A percentile compares a stretch with the other conserved stretches of the same genome.
These are phyloP conservation scores for Microstegium vimineum DNA, from an alignment of 176 grass and related monocot genomes.

Conservation along the genomic window DNA sequence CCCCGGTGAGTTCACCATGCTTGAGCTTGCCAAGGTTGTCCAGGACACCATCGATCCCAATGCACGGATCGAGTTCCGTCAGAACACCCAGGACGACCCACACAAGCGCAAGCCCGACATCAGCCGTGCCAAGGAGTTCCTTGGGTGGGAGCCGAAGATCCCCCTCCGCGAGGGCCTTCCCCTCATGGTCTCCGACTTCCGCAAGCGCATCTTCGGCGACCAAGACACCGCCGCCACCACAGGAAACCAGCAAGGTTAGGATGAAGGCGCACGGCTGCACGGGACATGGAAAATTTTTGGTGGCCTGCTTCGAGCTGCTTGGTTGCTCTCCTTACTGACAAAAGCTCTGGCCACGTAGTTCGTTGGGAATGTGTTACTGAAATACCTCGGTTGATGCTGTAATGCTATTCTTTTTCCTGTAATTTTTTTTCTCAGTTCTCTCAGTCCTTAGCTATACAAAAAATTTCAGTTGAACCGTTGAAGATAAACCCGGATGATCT, in stretches of 20 bases:
- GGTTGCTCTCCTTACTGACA: slow-evolving; percentile 38
- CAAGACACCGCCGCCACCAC: background rate
- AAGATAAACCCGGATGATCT: slow-evolving; percentile 37
- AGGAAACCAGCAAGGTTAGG: slow-evolving; percentile 37
- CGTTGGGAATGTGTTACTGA: slow-evolving; percentile 18
- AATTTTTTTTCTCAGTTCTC: background rate
- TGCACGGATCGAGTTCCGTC: slow-evolving; percentile 71
- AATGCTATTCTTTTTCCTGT: slow-evolving; percentile 46
- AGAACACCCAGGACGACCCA: slow-evolving; percentile 86
- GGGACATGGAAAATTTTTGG: slow-evolving; percentile 36
- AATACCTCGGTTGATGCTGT: slow-evolving; percentile 38
- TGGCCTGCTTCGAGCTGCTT: slow-evolving; percentile 49
- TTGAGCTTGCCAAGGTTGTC: slow-evolving; percentile 88
- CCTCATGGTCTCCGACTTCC: slow-evolving; percentile 81
- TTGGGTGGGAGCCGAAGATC: slow-evolving; percentile 84
- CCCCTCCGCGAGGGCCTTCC: slow-evolving; percentile 72
- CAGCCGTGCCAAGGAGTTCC: slow-evolving; percentile 62
- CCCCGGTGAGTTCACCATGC: slow-evolving; percentile 94
- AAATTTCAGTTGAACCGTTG: slow-evolving; percentile 17
- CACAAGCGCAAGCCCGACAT: slow-evolving; percentile 98
- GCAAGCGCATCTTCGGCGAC: slow-evolving; percentile 80
- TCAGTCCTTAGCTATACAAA: slow-evolving; percentile 26
- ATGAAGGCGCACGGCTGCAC: background rate
- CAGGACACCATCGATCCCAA: slow-evolving; percentile 89
- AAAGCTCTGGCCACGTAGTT: slow-evolving; percentile 35